A percentile compares a stretch with the other conserved stretches of the same genome.
Evolutionary conservation across 2,329 filamentous ascomycete species (phyloP).

Genomic region (Lachnellula subtilissima): DNA sequence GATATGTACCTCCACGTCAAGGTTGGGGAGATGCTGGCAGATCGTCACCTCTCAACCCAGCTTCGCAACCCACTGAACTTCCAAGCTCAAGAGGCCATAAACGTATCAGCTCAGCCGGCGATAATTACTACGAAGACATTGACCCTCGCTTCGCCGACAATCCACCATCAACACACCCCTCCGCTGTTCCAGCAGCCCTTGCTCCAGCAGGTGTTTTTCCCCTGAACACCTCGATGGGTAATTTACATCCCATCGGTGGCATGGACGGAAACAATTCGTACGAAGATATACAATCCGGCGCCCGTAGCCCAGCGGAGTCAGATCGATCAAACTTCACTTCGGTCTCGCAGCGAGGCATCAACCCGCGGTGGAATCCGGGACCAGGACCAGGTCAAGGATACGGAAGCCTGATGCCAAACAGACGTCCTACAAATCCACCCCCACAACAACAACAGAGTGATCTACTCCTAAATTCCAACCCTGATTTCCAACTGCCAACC

Average conservation of each 20-base stretch:
- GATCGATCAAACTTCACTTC: constrained; percentile 85
- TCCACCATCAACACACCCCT: constrained; percentile 18
- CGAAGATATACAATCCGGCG: constrained; percentile 58
- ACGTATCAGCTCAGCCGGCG: constrained; percentile 22
- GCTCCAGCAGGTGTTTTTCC: constrained; percentile 17
- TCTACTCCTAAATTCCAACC: constrained; percentile 71
- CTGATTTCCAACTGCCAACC: constrained; percentile 73
- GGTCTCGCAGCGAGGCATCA: constrained; percentile 81
- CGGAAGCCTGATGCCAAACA: constrained; percentile 32
- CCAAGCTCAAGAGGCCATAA: constrained; percentile 30
- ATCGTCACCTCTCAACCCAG: constrained; percentile 42
- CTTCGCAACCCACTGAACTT: constrained; percentile 34
- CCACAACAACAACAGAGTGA: constrained; percentile 56
- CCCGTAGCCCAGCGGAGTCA: constrained; percentile 69
- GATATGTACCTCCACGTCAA: constrained; percentile 51
- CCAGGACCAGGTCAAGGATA: constrained; percentile 24
- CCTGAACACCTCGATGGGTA: constrained; percentile 22
- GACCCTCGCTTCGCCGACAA: constrained; percentile 75
- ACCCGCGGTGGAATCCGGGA: constrained; percentile 70
- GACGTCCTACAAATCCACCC: constrained; percentile 15
- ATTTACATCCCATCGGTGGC: constrained; percentile 17
- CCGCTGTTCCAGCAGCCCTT: constrained; percentile 30
- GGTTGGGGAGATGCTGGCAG: constrained; percentile 48
- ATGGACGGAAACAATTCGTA: constrained; percentile 42
- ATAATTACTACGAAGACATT: constrained; percentile 84